phyloP scores from a whole-genome alignment of 306 rosid species.

The Cucumis hystrix region DNA sequence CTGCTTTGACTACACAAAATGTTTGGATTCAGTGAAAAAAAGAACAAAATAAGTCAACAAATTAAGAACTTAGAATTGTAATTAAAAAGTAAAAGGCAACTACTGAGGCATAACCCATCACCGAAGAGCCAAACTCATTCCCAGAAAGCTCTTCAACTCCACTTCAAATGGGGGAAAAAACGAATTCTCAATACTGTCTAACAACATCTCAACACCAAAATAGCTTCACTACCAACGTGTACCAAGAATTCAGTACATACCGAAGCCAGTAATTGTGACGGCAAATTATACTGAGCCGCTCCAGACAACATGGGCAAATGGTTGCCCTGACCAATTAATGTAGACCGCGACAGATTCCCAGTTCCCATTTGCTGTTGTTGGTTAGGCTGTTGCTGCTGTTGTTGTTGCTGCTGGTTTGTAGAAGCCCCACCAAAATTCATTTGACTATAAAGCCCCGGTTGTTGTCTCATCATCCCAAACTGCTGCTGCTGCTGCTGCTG shows the following conservation, averaged over 20 bases:
- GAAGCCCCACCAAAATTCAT: constrained; percentile 66
- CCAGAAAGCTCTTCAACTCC: background rate
- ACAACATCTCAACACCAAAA: background rate
- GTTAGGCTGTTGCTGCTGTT: constrained; percentile 32
- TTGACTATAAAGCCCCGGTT: constrained; percentile 43
- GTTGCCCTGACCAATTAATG: constrained; percentile 57
- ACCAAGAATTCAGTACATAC: constrained; percentile 23
- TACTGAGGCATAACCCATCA: background rate
- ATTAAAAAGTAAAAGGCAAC: background rate
- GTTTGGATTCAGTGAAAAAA: background rate
- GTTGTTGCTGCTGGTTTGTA: constrained; percentile 44
- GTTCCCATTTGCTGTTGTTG: constrained; percentile 41
- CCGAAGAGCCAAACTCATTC: background rate
- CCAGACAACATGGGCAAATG: constrained; percentile 70
- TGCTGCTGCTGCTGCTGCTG: constrained; percentile 75
- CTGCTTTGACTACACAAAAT: constrained; percentile 72
- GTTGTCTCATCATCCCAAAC: constrained; percentile 51
- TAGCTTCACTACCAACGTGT: background rate
- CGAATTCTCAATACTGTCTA: background rate
- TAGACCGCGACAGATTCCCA: constrained; percentile 50
- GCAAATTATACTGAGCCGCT: constrained; percentile 44
- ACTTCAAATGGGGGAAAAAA: background rate
- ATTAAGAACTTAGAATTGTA: background rate
- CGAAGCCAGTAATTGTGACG: constrained; percentile 50
- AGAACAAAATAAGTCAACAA: background rate